Conservation (phyloP, 805 yeast genomes). For the Candida pseudofarinosa region DNA sequence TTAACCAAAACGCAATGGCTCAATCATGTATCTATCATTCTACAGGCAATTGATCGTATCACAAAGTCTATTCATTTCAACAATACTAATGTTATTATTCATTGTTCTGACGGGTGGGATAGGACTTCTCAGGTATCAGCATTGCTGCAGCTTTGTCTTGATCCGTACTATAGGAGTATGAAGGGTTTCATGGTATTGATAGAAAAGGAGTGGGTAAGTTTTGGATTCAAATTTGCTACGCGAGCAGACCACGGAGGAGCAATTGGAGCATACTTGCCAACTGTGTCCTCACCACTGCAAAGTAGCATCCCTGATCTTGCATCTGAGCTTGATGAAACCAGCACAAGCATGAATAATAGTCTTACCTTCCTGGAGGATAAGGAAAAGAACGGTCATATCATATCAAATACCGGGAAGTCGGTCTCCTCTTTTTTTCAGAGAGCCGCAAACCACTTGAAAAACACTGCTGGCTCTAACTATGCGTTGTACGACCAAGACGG, state of each 20-base stretch:
- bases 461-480: conserved; percentile 27
- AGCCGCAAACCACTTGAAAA: conserved; percentile 40
- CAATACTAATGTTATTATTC: conserved; percentile 78
- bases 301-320: conserved; percentile 5
- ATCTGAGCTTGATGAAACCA: not conserved
- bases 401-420: conserved; percentile 19
- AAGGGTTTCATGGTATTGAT: conserved; percentile 82
- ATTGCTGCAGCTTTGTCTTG: conserved; percentile 78
- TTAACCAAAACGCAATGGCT: conserved; percentile 76
- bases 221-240: conserved; percentile 87
- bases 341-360: not conserved
- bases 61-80: conserved; percentile 80
- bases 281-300: conserved; percentile 11
- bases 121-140: conserved; percentile 88
- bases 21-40: conserved; percentile 59
- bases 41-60: conserved; percentile 73
- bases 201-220: conserved; percentile 94
- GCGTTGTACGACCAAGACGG: conserved; percentile 14
- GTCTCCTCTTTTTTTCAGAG: conserved; percentile 36
- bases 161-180: conserved; percentile 83
- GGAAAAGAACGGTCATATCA: conserved; percentile 3
- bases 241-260: conserved; percentile 72
- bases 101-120: conserved; percentile 99
- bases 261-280: conserved; percentile 33
- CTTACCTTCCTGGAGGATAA: conserved; percentile 6